Conservation (phyloP, 495 filamentous ascomycete species). For the Penicillium crystallinum region DNA sequence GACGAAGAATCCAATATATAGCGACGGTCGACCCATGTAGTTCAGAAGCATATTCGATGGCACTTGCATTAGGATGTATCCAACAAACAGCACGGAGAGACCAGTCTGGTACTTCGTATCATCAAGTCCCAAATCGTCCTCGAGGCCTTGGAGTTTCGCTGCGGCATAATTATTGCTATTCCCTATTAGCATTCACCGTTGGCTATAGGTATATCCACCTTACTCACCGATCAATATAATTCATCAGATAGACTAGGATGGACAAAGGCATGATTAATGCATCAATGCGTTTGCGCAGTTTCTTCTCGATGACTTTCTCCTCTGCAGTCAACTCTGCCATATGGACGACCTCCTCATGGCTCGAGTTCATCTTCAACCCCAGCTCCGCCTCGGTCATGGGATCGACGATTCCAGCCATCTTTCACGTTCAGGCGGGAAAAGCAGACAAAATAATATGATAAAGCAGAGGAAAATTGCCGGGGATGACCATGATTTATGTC, state of each 20-base stretch:
- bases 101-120: constrained; percentile 43
- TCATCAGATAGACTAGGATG: constrained; percentile 53
- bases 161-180: constrained; percentile 51
- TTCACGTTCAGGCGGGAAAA: neutral
- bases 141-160: constrained; percentile 51
- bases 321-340: constrained; percentile 38
- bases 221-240: constrained; percentile 49
- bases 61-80: constrained; percentile 51
- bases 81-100: constrained; percentile 50
- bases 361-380: constrained; percentile 34
- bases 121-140: constrained; percentile 37
- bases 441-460: neutral
- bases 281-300: constrained; percentile 47
- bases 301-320: constrained; percentile 42
- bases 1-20: constrained; percentile 48
- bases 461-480: neutral
- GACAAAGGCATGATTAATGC: constrained; percentile 50
- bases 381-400: constrained; percentile 35
- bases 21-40: constrained; percentile 47
- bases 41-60: constrained; percentile 59
- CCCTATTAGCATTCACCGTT: constrained; percentile 5
- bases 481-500: constrained; percentile 1
- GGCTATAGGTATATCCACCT: neutral
- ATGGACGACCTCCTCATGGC: constrained; percentile 41
- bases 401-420: constrained; percentile 17